Percentiles rank a stretch among this genome's conserved stretches.
These are phyloP conservation scores for Jacaranda copaia DNA, from an alignment of 257 asterid genomes.

Conservation along the genomic window DNA sequence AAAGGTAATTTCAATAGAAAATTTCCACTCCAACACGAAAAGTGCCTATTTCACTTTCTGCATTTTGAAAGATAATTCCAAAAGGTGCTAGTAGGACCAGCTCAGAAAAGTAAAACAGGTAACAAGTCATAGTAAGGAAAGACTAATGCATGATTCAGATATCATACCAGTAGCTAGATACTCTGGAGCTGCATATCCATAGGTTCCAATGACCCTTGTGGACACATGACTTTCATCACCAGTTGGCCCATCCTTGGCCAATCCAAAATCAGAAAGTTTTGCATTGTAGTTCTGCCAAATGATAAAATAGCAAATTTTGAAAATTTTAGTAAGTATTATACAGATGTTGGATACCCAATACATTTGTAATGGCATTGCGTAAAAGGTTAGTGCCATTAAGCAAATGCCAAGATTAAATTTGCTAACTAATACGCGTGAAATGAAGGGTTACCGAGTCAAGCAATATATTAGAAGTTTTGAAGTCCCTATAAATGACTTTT, in stretches of 20 bases:
- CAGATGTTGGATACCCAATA: not conserved
- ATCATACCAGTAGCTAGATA: constrained; percentile 77
- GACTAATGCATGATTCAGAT: not conserved
- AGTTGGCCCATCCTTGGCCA: constrained; percentile 88
- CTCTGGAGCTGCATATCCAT: constrained; percentile 96
- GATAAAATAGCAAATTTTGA: constrained; percentile 12
- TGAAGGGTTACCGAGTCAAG: constrained; percentile 74
- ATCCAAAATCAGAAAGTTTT: constrained; percentile 94
- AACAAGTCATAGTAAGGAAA: not conserved
- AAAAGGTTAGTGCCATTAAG: no score
- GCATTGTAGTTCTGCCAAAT: constrained; percentile 77
- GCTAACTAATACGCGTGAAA: not conserved
- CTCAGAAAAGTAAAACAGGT: not conserved
- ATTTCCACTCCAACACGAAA: constrained; percentile 13
- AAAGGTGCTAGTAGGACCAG: constrained; percentile 4
- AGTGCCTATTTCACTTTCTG: constrained; percentile 7
- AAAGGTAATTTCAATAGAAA: not conserved
- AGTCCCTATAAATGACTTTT: constrained; percentile 87
- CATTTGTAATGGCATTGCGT: not conserved
- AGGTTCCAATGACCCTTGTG: constrained; percentile 82
- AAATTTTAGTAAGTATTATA: not conserved
- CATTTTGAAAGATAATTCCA: not conserved
- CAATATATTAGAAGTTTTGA: constrained; percentile 82
- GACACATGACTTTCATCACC: constrained; percentile 83
- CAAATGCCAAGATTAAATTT: constrained; percentile 6